Percentiles rank a stretch among this genome's conserved stretches.
These are phyloP conservation scores for Lodderomyces oxycetoniae DNA, from an alignment of 1,139 yeast genomes.

Conservation along the genomic window DNA sequence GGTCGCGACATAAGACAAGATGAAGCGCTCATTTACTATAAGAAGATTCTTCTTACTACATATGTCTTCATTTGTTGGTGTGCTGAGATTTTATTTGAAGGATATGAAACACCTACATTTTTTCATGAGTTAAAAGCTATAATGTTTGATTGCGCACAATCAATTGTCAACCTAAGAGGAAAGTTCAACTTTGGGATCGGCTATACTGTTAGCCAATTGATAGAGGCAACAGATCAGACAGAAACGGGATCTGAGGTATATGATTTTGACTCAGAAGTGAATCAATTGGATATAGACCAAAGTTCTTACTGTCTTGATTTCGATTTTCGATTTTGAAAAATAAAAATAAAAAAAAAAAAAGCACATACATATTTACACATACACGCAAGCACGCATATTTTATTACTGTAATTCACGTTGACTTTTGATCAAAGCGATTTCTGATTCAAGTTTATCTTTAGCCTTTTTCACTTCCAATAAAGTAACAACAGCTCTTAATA, in stretches of 20 bases:
- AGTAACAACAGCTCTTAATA: constrained; percentile 67
- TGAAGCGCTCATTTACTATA: neutral
- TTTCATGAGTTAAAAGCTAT: neutral
- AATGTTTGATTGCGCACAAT: neutral
- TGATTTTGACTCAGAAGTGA: neutral
- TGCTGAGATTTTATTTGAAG: neutral
- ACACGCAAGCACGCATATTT: neutral
- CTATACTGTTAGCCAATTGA: neutral
- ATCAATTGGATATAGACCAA: neutral
- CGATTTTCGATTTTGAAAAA: neutral
- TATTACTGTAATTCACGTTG: constrained; percentile 35
- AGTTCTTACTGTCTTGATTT: neutral
- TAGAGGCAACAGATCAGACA: too few relatives aligned
- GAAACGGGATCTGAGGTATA: too few relatives aligned
- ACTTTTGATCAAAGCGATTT: constrained; percentile 56
- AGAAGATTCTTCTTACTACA: neutral
- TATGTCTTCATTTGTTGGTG: constrained; percentile 1
- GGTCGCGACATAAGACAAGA: neutral
- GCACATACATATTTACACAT: neutral
- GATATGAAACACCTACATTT: neutral
- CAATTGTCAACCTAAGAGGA: neutral
- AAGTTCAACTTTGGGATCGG: neutral
- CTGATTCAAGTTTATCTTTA: constrained; percentile 81
- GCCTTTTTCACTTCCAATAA: constrained; percentile 83
- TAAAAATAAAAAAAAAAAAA: neutral